These are phyloP conservation scores for Leavenworthia alabamica DNA, from an alignment of 345 rosid species.

Conservation along the genomic window DNA sequence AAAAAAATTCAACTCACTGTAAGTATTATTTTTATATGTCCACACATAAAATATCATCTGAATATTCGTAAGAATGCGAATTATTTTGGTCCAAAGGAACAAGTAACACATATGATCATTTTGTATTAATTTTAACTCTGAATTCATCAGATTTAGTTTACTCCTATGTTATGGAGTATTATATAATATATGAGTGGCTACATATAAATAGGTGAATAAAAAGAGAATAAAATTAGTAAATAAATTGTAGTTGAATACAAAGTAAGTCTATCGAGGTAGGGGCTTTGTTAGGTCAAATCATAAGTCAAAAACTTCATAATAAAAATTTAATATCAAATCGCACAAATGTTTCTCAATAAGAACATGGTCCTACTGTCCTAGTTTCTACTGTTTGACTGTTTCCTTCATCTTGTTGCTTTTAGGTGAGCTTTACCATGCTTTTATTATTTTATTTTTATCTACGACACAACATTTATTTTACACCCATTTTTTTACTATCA, in stretches of 20 bases:
- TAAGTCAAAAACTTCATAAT: constrained; percentile 29
- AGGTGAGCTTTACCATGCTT: constrained; percentile 19
- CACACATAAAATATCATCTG: neutral
- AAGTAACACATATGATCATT: constrained; percentile 12
- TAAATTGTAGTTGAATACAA: constrained; percentile 9
- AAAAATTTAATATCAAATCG: constrained; percentile 30
- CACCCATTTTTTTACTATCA: neutral
- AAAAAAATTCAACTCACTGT: neutral
- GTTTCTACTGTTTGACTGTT: constrained; percentile 30
- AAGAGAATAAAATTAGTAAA: neutral
- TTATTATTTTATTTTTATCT: constrained; percentile 9
- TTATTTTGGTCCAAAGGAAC: neutral
- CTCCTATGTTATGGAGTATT: neutral
- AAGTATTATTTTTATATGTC: neutral
- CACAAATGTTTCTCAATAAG: constrained; percentile 28
- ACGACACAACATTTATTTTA: neutral
- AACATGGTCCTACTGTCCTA: neutral
- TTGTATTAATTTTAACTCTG: no score
- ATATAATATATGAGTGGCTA: neutral
- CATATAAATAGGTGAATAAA: neutral
- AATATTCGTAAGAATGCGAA: neutral
- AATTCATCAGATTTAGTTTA: neutral
- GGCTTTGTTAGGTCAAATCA: constrained; percentile 34
- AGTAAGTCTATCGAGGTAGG: constrained; percentile 21
- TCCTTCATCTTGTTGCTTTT: constrained; percentile 33